A percentile compares a stretch with the other conserved stretches of the same genome.
Evolutionary conservation across 2,329 filamentous ascomycete species (phyloP).

Genomic region (Pseudogymnoascus sp.): DNA sequence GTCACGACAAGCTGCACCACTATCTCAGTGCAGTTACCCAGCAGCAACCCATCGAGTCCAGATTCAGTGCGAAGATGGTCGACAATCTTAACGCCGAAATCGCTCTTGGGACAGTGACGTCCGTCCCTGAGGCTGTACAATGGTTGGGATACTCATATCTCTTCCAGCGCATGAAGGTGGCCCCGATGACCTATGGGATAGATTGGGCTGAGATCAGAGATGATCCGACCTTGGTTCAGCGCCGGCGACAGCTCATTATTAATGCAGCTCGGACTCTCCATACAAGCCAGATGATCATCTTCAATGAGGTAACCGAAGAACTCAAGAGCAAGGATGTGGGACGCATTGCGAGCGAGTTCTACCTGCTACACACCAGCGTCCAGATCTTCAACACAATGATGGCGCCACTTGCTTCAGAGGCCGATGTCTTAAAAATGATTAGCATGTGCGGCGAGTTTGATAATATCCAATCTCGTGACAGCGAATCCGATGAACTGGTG

Average conservation of each 20-base stretch:
- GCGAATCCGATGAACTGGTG: constrained; percentile 77
- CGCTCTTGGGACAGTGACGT: constrained; percentile 86
- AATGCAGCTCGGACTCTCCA: constrained; percentile 82
- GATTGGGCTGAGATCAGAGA: constrained; percentile 86
- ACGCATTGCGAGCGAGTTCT: constrained; percentile 93
- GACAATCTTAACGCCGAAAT: constrained; percentile 97
- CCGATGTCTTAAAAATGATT: constrained; percentile 91
- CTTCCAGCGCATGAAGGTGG: constrained; percentile 92
- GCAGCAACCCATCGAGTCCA: constrained; percentile 95
- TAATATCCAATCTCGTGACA: constrained; percentile 89
- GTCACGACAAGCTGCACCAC: constrained; percentile 83
- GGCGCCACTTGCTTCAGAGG: constrained; percentile 75
- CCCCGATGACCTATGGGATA: constrained; percentile 86
- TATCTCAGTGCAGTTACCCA: constrained; percentile 91
- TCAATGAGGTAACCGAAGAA: constrained; percentile 89
- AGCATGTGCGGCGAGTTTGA: constrained; percentile 97
- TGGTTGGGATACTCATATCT: constrained; percentile 98
- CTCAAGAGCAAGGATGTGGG: constrained; percentile 91
- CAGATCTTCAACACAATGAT: constrained; percentile 97
- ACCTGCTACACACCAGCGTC: constrained; percentile 86
- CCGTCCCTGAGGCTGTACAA: constrained; percentile 83
- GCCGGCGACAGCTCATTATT: constrained; percentile 76
- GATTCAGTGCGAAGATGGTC: constrained; percentile 85
- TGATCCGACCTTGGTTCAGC: constrained; percentile 78
- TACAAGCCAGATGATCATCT: constrained; percentile 97